Base-by-base conservation (phyloP, 2,329 filamentous ascomycete genomes). In the Diaporthe sp. region DNA sequence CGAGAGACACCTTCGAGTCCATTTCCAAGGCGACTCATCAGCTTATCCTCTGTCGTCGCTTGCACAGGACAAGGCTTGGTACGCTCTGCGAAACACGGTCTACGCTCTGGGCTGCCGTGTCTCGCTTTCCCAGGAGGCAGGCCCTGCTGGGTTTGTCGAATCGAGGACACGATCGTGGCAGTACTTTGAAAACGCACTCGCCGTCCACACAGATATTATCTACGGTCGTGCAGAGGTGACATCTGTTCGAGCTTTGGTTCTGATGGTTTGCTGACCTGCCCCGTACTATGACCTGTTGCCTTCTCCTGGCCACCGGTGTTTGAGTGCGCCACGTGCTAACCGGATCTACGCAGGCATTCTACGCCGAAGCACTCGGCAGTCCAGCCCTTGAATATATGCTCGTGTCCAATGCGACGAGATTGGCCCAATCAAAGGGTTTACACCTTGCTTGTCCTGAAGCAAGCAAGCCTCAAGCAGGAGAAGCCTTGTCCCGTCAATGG, bases 401-500 rank as follows among this genome's bases (percentile, higher is more conserved):
- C 7, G 13, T 72, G 19, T 72, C 70, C 7, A 72, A 72, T n/a
- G 70, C 70, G 12, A 72, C 55, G 8, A 56, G 70, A 7, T 25
- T 72, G 1, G 56, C 70, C 4, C 70, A 65, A 35, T 47, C 70
- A 42, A 72, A 25, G 39, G 70, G 70, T 19, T n/a, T 72, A 4
- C 32, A 72, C 44, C 55, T 72, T 15, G 56, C 9, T 0, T 27
- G 27, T 4, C 56, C 56, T 17, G 42, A 35, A 19, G 1, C n/a
- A 13, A 61, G 56, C 53, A 72, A 55, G 12, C 35, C 61, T 8
- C 13, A 37, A 19, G n/a, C 42, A 35, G 69, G 72, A 47, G 73
- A 78, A 35, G 47, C 71, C 22, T 27, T 65, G 37, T 68, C 75
- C 25, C 72, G 76, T 30, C 76, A 73, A 19, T 77, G 75, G 73